Evolutionary conservation across 1,284 basidiomycete genomes (phyloP).

Genomic region (Wolfiporia cocos): DNA sequence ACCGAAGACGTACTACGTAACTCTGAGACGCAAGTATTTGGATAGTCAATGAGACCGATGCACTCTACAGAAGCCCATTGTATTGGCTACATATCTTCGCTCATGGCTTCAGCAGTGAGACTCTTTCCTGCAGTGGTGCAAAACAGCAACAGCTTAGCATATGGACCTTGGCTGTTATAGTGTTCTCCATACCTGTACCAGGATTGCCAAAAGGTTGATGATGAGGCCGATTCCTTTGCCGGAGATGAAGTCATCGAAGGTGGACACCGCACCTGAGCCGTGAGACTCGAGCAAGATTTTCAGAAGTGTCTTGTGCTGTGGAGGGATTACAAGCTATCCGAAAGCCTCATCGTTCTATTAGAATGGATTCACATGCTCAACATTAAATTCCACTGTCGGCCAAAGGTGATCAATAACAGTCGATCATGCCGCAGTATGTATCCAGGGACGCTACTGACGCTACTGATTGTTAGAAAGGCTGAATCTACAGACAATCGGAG

Average conservation of each 20-base stretch:
- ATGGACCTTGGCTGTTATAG: no score
- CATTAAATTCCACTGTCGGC: constrained; percentile 47
- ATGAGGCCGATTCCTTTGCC: constrained; percentile 59
- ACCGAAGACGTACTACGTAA: constrained; percentile 24
- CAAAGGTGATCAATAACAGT: not conserved
- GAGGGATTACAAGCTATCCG: constrained; percentile 49
- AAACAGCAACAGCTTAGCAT: not conserved
- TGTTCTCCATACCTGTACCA: constrained; percentile 32
- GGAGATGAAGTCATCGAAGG: constrained; percentile 56
- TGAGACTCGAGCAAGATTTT: constrained; percentile 54
- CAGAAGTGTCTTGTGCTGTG: constrained; percentile 45
- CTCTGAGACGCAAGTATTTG: constrained; percentile 15
- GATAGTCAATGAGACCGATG: not conserved
- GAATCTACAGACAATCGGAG: constrained; percentile 55
- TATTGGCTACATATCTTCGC: constrained; percentile 21
- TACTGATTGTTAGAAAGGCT: constrained; percentile 53
- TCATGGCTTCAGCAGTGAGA: constrained; percentile 48
- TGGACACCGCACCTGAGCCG: constrained; percentile 33
- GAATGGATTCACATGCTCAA: constrained; percentile 43
- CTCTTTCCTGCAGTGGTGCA: constrained; percentile 38
- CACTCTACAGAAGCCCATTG: not conserved
- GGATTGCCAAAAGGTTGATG: constrained; percentile 56
- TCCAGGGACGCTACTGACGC: constrained; percentile 31
- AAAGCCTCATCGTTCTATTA: constrained; percentile 58
- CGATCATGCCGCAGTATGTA: constrained; percentile 7